Percentiles rank a stretch among this genome's conserved stretches.
Conservation (phyloP, 495 filamentous ascomycete species). For the Penicillium soppii region DNA sequence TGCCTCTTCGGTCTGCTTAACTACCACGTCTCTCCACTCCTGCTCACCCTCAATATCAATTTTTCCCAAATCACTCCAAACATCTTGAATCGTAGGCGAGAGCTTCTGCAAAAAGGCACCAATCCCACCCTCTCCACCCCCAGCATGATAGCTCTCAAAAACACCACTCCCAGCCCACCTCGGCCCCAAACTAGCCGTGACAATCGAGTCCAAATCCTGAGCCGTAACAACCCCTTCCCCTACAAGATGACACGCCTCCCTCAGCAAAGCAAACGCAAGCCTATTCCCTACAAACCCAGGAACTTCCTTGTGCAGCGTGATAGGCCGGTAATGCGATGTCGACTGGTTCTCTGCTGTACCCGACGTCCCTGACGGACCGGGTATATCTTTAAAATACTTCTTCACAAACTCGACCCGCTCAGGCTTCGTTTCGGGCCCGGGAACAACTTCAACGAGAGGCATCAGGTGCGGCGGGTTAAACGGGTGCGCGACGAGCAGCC, state of each 20-base stretch:
- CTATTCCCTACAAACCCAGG: constrained; percentile 53
- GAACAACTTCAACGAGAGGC: constrained; percentile 61
- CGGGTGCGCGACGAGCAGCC: constrained; percentile 58
- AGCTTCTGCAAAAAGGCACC: constrained; percentile 57
- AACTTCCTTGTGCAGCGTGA: constrained; percentile 54
- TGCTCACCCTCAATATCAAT: constrained; percentile 40
- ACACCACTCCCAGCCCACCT: constrained; percentile 58
- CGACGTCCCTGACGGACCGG: constrained; percentile 27
- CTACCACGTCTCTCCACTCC: constrained; percentile 35
- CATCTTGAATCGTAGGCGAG: constrained; percentile 52
- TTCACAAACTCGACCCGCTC: constrained; percentile 43
- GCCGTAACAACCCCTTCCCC: constrained; percentile 45
- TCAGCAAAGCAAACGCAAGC: constrained; percentile 47
- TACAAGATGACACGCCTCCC: constrained; percentile 48
- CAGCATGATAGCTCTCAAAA: constrained; percentile 61
- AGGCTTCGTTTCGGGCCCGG: constrained; percentile 37
- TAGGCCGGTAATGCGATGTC: constrained; percentile 34
- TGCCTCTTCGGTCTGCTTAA: constrained; percentile 36
- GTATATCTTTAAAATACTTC: constrained; percentile 46
- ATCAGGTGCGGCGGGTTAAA: constrained; percentile 66
- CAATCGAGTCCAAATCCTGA: constrained; percentile 45
- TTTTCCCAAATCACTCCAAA: constrained; percentile 51
- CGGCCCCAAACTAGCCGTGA: constrained; percentile 51
- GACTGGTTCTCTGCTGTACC: neutral
- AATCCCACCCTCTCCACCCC: constrained; percentile 55